Evolutionary conservation across 140 eudicot genomes (phyloP).

Genomic region (Ambrosia hybrid): DNA sequence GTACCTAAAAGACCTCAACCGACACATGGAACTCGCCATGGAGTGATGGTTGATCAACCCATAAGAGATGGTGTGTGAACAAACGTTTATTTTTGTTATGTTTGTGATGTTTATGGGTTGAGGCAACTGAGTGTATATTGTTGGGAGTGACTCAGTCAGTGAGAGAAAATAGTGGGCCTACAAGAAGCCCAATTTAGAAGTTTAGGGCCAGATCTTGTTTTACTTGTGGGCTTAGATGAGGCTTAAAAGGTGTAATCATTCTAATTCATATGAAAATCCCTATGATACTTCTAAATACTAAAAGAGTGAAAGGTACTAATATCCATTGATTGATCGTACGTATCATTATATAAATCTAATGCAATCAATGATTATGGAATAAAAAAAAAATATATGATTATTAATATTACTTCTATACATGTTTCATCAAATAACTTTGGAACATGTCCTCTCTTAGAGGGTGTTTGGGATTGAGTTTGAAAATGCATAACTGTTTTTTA

Average conservation of each 20-base stretch:
- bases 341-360: too few relatives aligned
- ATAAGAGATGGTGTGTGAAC: not conserved
- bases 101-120: constrained; percentile 7
- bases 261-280: not conserved
- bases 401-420: too few relatives aligned
- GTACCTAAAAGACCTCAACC: constrained; percentile 79
- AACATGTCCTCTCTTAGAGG: too few relatives aligned
- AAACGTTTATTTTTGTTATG: not conserved
- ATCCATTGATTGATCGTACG: not conserved
- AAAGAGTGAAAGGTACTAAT: not conserved
- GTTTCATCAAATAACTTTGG: too few relatives aligned
- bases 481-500: too few relatives aligned
- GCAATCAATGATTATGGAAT: too few relatives aligned
- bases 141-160: too few relatives aligned
- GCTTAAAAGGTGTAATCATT: constrained; percentile 17
- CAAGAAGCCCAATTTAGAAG: not conserved
- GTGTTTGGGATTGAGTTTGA: too few relatives aligned
- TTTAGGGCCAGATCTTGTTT: constrained; percentile 25
- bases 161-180: constrained; percentile 1
- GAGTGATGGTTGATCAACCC: constrained; percentile 42
- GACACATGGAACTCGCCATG: constrained; percentile 86
- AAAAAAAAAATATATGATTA: too few relatives aligned
- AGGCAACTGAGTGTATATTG: constrained; percentile 22
- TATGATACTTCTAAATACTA: not conserved
- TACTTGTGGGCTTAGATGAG: constrained; percentile 28